These are phyloP conservation scores for Scheffersomyces amazonensis DNA, from an alignment of 805 yeast genomes.

Conservation along the genomic window DNA sequence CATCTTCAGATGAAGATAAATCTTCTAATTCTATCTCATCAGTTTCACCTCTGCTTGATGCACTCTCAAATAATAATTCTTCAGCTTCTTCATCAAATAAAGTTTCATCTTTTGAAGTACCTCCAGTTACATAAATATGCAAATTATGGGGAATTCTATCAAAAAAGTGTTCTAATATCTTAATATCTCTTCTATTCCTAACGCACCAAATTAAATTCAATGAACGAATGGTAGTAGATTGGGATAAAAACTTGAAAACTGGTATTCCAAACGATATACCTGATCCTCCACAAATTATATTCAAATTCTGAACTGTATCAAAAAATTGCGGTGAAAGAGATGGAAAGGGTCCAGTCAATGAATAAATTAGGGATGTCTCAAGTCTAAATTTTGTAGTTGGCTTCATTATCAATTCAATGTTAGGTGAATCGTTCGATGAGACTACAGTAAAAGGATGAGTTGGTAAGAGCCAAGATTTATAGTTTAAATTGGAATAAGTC, in stretches of 20 bases:
- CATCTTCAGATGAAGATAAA: slow-evolving; percentile 16
- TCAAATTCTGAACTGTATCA: slow-evolving; percentile 46
- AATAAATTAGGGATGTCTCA: slow-evolving; percentile 7
- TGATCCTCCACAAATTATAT: slow-evolving; percentile 68
- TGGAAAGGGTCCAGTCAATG: slow-evolving; percentile 33
- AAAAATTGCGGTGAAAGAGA: slow-evolving; percentile 45
- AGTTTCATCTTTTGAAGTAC: slow-evolving; percentile 3
- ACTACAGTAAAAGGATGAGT: slow-evolving; percentile 70
- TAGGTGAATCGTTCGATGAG: slow-evolving; percentile 36
- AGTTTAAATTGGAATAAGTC: slow-evolving; percentile 27
- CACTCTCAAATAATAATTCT: slow-evolving; percentile 12
- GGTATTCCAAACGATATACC: slow-evolving; percentile 68
- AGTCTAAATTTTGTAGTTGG: slow-evolving; percentile 27
- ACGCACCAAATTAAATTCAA: slow-evolving; percentile 56
- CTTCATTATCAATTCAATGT: slow-evolving; percentile 43
- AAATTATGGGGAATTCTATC: slow-evolving; percentile 19
- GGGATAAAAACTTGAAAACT: slow-evolving; percentile 39
- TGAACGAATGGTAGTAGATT: slow-evolving; percentile 15
- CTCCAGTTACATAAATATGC: slow-evolving; percentile 38
- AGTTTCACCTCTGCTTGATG: slow-evolving; percentile 11
- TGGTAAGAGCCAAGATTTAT: slow-evolving; percentile 44
- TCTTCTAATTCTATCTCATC: slow-evolving; percentile 20
- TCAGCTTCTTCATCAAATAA: slow-evolving; percentile 14
- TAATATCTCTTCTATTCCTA: slow-evolving; percentile 43
- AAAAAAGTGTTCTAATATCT: slow-evolving; percentile 37